Conservation (phyloP, 2,329 filamentous ascomycete species). For the Dactylella cylindrospora region DNA sequence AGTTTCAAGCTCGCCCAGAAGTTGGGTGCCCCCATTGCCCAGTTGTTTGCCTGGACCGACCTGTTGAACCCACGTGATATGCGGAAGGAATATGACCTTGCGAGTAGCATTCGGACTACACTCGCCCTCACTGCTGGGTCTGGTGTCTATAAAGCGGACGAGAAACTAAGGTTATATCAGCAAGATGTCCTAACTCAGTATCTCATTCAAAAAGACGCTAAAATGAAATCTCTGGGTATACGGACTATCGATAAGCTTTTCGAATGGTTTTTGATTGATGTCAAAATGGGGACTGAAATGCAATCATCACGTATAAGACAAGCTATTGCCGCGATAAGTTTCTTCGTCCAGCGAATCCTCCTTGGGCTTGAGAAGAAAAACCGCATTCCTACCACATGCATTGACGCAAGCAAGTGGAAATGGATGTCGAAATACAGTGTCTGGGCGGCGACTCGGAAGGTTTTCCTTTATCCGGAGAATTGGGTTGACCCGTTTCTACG, state of each 20-base stretch:
- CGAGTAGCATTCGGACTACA: no score
- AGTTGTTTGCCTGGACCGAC: no score
- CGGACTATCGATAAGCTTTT: conserved; percentile 48
- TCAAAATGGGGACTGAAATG: conserved; percentile 49
- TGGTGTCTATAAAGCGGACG: no score
- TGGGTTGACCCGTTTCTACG: conserved; percentile 50
- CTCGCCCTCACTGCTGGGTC: no score
- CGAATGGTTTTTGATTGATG: conserved; percentile 51
- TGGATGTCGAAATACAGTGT: conserved; percentile 49
- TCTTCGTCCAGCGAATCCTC: conserved; percentile 50
- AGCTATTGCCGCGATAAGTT: conserved; percentile 49
- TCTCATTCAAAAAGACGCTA: neutral
- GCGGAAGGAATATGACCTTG: no score
- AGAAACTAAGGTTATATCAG: no score
- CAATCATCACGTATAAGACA: conserved; percentile 51
- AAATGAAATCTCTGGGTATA: neutral
- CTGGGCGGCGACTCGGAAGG: conserved; percentile 50
- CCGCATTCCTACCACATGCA: neutral
- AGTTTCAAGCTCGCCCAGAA: no score
- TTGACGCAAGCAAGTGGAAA: conserved; percentile 45
- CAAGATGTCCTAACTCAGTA: no score
- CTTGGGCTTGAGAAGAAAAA: conserved; percentile 45
- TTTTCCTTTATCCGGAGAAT: conserved; percentile 52
- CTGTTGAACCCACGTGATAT: no score
- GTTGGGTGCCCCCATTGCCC: no score